A percentile compares a stretch with the other conserved stretches of the same genome.
Conservation (phyloP, 164 flowering plant genomes). For the Litsea cubeba region DNA sequence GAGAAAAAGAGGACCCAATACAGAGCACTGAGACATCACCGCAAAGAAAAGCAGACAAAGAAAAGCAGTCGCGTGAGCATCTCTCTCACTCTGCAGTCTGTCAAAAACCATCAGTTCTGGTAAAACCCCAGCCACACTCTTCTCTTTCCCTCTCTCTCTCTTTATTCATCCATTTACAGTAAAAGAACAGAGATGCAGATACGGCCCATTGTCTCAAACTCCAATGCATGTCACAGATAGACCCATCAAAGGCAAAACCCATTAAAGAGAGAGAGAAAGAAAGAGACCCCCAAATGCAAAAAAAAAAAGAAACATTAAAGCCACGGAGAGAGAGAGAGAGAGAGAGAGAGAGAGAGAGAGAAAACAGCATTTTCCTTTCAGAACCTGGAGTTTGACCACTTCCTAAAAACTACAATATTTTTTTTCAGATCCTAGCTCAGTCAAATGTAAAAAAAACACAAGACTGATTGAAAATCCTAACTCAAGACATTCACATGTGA, state of each 20-base stretch:
- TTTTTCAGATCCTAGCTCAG: not conserved
- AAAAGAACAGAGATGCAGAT: not conserved
- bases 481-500: not conserved
- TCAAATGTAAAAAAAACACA: not conserved
- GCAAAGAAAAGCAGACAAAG: not conserved
- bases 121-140: slow-evolving; percentile 3
- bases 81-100: not conserved
- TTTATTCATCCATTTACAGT: not conserved
- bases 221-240: not conserved
- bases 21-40: not conserved
- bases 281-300: not conserved
- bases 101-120: not conserved
- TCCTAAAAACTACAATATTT: not conserved
- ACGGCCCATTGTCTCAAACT: not conserved
- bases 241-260: not conserved
- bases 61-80: slow-evolving; percentile 7
- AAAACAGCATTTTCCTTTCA: not conserved
- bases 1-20: not conserved
- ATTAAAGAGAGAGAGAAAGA: not conserved
- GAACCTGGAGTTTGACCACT: not conserved
- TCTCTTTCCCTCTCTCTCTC: not conserved
- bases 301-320: too few relatives aligned
- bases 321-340: not conserved
- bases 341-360: not conserved
- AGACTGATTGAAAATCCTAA: not conserved